Evolutionary conservation across 2,329 filamentous ascomycete species (phyloP), one percentile per base, ranked within the genome.

Genomic region (Arthrinium phaeospermum): DNA sequence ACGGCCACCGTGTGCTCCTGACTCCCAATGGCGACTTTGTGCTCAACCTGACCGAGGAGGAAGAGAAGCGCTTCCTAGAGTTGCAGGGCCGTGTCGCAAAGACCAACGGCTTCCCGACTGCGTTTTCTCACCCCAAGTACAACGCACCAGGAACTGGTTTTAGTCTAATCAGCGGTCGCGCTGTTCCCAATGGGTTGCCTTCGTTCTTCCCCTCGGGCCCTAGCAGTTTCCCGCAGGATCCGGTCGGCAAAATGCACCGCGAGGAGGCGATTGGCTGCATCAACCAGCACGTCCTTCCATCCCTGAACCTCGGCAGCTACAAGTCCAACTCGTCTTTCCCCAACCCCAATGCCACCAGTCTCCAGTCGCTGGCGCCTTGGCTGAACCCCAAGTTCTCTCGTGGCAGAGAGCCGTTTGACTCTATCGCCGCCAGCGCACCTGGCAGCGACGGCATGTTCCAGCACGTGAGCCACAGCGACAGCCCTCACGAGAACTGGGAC

Each of bases 21-120:
- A 95, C 93, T 0, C 92, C 93, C 0, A 91, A 92, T 74, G 93
- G 93, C 14, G 91, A 94, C 74, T 93, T 92, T 79, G 86, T 96
- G n/a, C 91, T 92, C 75, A 92, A 93, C 72, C 82, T 96, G 71
- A 91, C 87, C 1, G 83, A 87, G 4, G 89, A 92, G 57, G 91
- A 95, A 74, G 93, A 95, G 78, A 86, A 91, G 46, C 87, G 88
- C 5, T 95, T 93, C 75, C 84, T 96, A 14, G 86, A 90, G 69
- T 86, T 96, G 6, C 94, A 96, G 80, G 84, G 86, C 68, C 83
- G 83, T 8, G 83, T 94, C 64, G 86, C 87, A 2, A 79, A 81
- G 12, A 83, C 84, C 49, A 85, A 86, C 19, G 82, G 85, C 67
- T 86, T 85, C 70, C 89, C 90, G 0, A 87, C 88, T 4, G 84